Conservation (phyloP, 2,329 filamentous ascomycete species). For the Orbilia ellipsospora region DNA sequence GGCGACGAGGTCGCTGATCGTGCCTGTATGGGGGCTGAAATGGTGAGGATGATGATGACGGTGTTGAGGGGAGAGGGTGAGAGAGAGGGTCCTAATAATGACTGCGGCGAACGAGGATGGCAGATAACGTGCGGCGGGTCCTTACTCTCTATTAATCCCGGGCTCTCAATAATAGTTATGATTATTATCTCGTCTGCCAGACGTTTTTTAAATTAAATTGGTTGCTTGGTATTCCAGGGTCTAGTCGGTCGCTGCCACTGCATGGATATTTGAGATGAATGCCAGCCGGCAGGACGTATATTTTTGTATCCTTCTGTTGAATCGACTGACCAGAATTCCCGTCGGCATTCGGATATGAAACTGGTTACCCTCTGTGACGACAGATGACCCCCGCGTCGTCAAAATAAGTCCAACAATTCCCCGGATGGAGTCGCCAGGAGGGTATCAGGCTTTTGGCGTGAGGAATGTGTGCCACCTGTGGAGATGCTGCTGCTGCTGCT, state of each 20-base stretch:
- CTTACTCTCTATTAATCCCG: neutral
- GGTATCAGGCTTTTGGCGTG: constrained; percentile 15
- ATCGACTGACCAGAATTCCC: neutral
- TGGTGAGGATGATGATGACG: constrained; percentile 11
- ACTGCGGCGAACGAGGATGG: no score
- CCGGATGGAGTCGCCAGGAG: constrained; percentile 17
- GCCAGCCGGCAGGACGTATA: no score
- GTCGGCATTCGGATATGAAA: neutral
- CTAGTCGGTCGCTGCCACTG: no score
- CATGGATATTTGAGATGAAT: no score
- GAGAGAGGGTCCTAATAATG: neutral
- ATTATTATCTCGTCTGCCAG: neutral
- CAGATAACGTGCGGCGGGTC: neutral
- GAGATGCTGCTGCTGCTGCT: constrained; percentile 3
- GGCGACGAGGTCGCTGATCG: constrained; percentile 14
- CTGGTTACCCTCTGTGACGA: neutral
- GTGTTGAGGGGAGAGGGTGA: constrained; percentile 3
- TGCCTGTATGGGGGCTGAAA: constrained; percentile 20
- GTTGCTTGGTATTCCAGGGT: neutral
- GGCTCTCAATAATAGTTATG: neutral
- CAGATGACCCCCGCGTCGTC: neutral
- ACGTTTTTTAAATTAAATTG: constrained; percentile 5
- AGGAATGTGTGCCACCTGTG: constrained; percentile 16
- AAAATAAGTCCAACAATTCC: neutral
- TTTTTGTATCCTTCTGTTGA: no score